Evolutionary conservation across 495 filamentous ascomycete species (phyloP).

Genomic region (Aspergillus baeticus): DNA sequence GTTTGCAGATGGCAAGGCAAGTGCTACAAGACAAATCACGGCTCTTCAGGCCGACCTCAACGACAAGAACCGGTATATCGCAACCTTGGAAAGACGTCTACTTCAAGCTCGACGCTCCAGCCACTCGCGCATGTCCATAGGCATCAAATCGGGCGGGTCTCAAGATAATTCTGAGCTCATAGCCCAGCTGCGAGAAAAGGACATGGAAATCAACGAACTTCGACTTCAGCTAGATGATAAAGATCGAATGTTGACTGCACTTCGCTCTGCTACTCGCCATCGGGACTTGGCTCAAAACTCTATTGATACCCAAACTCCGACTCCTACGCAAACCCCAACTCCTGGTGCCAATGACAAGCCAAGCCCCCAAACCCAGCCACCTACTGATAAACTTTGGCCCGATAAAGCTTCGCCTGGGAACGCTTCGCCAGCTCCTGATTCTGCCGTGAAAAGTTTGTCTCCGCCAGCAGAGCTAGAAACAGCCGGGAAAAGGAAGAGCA

Average conservation of each 20-base stretch:
- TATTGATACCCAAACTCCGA: slow-evolving; percentile 32
- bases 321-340: too few relatives aligned
- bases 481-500: slow-evolving; percentile 62
- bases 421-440: slow-evolving; percentile 4
- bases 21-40: slow-evolving; percentile 74
- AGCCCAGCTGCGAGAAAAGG: slow-evolving; percentile 77
- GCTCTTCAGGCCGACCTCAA: slow-evolving; percentile 88
- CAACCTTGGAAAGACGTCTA: slow-evolving; percentile 86
- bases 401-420: too few relatives aligned
- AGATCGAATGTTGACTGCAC: slow-evolving; percentile 85
- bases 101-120: slow-evolving; percentile 90
- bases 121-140: slow-evolving; percentile 78
- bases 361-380: slow-evolving; percentile 22
- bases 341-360: slow-evolving; percentile 32
- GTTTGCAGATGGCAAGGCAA: slow-evolving; percentile 84
- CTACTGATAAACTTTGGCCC: too few relatives aligned
- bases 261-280: slow-evolving; percentile 83
- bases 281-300: slow-evolving; percentile 77
- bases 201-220: slow-evolving; percentile 89
- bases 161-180: slow-evolving; percentile 68
- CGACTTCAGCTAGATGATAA: slow-evolving; percentile 91
- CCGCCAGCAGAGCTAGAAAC: slow-evolving; percentile 28
- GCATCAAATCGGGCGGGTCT: slow-evolving; percentile 55
- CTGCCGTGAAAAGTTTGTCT: slow-evolving; percentile 19
- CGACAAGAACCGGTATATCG: slow-evolving; percentile 96